phyloP scores from a whole-genome alignment of 1,284 basidiomycete genomes.

The Cutaneotrichosporon dermatis region DNA sequence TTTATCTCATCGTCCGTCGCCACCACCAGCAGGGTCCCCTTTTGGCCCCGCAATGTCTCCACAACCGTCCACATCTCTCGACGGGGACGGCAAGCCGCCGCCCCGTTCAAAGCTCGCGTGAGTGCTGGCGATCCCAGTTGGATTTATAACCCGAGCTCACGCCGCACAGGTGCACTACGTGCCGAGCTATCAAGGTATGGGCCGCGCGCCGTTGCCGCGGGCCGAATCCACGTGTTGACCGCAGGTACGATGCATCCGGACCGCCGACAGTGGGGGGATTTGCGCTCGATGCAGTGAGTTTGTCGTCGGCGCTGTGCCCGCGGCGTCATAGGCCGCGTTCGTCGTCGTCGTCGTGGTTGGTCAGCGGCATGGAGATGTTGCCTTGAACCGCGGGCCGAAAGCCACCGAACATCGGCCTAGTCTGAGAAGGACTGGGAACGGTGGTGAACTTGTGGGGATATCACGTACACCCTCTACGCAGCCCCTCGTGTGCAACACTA shows the following conservation, averaged over 20 bases:
- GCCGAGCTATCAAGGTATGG: conserved; percentile 28
- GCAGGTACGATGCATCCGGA: conserved; percentile 28
- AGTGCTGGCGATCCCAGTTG: background rate
- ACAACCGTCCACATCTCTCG: background rate
- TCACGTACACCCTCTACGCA: too few species aligned
- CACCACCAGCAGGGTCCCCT: background rate
- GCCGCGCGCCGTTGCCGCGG: background rate
- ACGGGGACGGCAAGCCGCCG: conserved; percentile 6
- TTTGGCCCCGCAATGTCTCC: conserved; percentile 1
- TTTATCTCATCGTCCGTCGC: background rate
- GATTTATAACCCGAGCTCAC: background rate
- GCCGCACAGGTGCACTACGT: conserved; percentile 23
- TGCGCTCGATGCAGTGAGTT: conserved; percentile 28
- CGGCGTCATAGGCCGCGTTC: background rate
- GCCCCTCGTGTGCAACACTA: background rate
- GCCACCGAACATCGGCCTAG: too few species aligned
- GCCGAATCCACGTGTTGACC: conserved; percentile 1
- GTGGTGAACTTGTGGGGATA: background rate
- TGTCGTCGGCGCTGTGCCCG: background rate
- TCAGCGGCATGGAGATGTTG: too few species aligned
- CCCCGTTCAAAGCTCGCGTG: conserved; percentile 18
- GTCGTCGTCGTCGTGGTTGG: too few species aligned
- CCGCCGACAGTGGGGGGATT: conserved; percentile 14
- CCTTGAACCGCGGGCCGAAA: too few species aligned
- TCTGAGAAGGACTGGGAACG: too few species aligned